Base-by-base conservation (phyloP, 306 rosid species). In the Neltuma alba region DNA sequence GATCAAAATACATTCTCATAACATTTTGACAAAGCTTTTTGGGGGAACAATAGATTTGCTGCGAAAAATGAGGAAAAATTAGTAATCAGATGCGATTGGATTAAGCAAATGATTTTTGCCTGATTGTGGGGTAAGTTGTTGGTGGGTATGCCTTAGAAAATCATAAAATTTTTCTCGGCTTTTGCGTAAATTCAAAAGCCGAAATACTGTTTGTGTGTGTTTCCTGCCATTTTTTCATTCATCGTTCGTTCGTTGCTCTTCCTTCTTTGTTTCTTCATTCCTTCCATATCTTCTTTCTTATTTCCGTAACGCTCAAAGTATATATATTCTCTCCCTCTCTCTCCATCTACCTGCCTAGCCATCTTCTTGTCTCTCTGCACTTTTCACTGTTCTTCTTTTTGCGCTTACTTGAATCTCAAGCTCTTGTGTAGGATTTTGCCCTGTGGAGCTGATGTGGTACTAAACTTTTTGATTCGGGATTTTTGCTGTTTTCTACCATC, bases 401-500 rank as follows among this genome's bases (percentile, higher is more conserved):
- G 34, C 37, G 77, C 25, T 33, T 62, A 16, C 41, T 37, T 77
- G 80, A 82, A 64, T 58, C 69, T 73, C 63, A 37, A 55, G 81
- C 66, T 68, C 64, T 79, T 30, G 37, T 79, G 61, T 72, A 76
- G 10, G 38, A 57, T 63, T 20, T 42, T 42, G 30, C 77, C 37
- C 65, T 63, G 40, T 65, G 77, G 44, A 70, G 74, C 68, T 78
- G 45, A 31, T 41, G 42, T 65, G 82, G 74, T 47, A 74, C 72
- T 75, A 25, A 55, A 33, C 31, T 70, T 27, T 74, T 81, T 64
- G 58, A 78, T 71, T 69, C 75, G 81, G 52, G 55, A 63, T 38
- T 83, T 81, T 40, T 75, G 66, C 37, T 57, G 0, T 77, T 78
- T 83, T 63, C 57, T 75, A 21, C 20, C 57, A 20, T 81, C 79